phyloP scores from a whole-genome alignment of 2,329 filamentous ascomycete genomes.

The Aquanectria penicillioides region DNA sequence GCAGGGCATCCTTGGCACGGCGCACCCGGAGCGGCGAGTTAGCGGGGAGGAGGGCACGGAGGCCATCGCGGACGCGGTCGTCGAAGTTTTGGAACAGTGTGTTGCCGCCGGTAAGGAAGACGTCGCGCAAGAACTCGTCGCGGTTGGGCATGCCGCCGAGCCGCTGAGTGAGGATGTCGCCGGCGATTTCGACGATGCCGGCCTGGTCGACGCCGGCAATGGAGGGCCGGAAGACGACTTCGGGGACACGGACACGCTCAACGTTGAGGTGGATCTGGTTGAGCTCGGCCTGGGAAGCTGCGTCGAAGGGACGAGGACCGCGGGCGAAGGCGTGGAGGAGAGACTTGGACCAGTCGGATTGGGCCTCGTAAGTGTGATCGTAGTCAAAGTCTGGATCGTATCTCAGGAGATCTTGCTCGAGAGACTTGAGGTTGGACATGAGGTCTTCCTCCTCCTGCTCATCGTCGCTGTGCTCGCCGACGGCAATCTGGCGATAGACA shows the following conservation, averaged over 20 bases:
- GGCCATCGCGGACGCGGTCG: conserved; percentile 77
- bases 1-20: conserved; percentile 76
- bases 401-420: conserved; percentile 86
- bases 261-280: conserved; percentile 96
- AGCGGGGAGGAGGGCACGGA: conserved; percentile 77
- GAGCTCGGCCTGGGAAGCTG: conserved; percentile 79
- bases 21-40: conserved; percentile 75
- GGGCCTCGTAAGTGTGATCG: conserved; percentile 89
- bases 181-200: conserved; percentile 89
- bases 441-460: conserved; percentile 94
- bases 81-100: conserved; percentile 89
- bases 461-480: conserved; percentile 83
- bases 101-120: conserved; percentile 96
- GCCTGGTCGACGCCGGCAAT: conserved; percentile 95
- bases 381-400: conserved; percentile 92
- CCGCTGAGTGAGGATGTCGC: conserved; percentile 88
- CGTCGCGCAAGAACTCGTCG: conserved; percentile 79
- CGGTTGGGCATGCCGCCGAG: conserved; percentile 68
- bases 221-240: conserved; percentile 90
- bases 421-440: conserved; percentile 73
- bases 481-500: conserved; percentile 92
- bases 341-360: conserved; percentile 94
- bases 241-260: conserved; percentile 92
- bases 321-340: conserved; percentile 90
- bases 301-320: conserved; percentile 86